Percentiles rank a stretch among this genome's conserved stretches.
Evolutionary conservation across 1,284 basidiomycete species (phyloP).

Genomic region (Singerocomus inundabilis): DNA sequence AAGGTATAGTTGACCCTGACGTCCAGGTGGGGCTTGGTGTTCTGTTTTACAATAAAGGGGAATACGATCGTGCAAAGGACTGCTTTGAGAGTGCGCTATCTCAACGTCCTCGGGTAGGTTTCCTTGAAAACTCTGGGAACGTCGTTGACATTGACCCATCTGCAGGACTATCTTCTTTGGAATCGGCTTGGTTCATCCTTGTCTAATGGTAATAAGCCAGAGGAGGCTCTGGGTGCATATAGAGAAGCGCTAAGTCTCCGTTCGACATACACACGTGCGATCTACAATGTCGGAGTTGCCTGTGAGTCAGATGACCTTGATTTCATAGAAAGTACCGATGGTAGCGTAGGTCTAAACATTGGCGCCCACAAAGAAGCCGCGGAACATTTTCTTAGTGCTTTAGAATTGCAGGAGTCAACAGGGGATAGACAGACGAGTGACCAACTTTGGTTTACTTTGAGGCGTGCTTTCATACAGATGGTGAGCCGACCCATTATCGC

Average conservation of each 20-base stretch:
- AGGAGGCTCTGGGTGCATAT: constrained; percentile 95
- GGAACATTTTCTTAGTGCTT: constrained; percentile 92
- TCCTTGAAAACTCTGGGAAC: constrained; percentile 4
- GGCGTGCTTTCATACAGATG: constrained; percentile 81
- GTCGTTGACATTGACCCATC: not conserved
- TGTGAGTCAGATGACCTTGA: constrained; percentile 51
- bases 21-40: constrained; percentile 94
- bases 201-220: constrained; percentile 93
- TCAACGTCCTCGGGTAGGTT: constrained; percentile 64
- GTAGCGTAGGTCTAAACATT: constrained; percentile 79
- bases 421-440: constrained; percentile 70
- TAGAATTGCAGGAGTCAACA: constrained; percentile 72
- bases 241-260: constrained; percentile 89
- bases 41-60: constrained; percentile 83
- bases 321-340: constrained; percentile 5
- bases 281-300: constrained; percentile 96
- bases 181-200: constrained; percentile 94
- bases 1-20: constrained; percentile 82
- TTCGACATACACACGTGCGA: constrained; percentile 95
- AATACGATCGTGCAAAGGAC: constrained; percentile 82
- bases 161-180: constrained; percentile 92
- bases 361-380: constrained; percentile 95
- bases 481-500: constrained; percentile 41
- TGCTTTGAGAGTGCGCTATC: constrained; percentile 88
- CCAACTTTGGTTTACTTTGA: constrained; percentile 91